phyloP scores from a whole-genome alignment of 352 stramenopile genomes.

The Phytopythium oedochilum region DNA sequence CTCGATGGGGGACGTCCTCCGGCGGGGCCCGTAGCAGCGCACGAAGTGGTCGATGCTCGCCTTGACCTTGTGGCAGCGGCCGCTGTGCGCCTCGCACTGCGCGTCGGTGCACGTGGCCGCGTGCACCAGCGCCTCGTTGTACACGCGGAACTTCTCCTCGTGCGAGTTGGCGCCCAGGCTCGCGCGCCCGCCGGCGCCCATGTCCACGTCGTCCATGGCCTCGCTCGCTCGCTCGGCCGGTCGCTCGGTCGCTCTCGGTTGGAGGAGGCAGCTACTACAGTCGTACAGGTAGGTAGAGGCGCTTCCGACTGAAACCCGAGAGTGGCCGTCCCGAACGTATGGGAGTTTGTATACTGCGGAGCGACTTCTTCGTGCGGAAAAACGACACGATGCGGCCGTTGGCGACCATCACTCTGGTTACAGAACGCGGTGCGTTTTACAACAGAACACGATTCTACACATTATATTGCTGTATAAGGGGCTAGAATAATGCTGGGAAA shows the following conservation, averaged over 20 bases:
- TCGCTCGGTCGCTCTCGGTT: too few species aligned
- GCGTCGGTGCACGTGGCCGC: slow-evolving; percentile 49
- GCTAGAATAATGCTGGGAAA: too few species aligned
- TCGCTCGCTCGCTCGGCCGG: too few species aligned
- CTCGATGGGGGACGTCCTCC: slow-evolving; percentile 67
- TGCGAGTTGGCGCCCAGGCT: slow-evolving; percentile 28
- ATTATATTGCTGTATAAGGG: too few species aligned
- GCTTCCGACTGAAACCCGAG: background rate
- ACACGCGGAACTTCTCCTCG: slow-evolving; percentile 83
- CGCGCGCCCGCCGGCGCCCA: slow-evolving; percentile 19
- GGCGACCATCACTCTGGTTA: background rate
- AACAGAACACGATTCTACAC: too few species aligned
- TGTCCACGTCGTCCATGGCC: slow-evolving; percentile 24
- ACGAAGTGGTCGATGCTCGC: slow-evolving; percentile 88
- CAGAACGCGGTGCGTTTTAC: too few species aligned
- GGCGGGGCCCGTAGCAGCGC: slow-evolving; percentile 74
- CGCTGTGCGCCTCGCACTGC: slow-evolving; percentile 54
- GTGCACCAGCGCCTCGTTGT: slow-evolving; percentile 80
- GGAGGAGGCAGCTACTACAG: too few species aligned
- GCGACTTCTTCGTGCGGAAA: background rate
- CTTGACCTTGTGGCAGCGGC: slow-evolving; percentile 85
- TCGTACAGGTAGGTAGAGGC: too few species aligned
- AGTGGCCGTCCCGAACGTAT: too few species aligned
- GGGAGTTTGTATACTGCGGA: background rate
- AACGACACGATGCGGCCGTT: background rate